Evolutionary conservation across 164 flowering plant species (phyloP).

Genomic region (Echeveria elegans): DNA sequence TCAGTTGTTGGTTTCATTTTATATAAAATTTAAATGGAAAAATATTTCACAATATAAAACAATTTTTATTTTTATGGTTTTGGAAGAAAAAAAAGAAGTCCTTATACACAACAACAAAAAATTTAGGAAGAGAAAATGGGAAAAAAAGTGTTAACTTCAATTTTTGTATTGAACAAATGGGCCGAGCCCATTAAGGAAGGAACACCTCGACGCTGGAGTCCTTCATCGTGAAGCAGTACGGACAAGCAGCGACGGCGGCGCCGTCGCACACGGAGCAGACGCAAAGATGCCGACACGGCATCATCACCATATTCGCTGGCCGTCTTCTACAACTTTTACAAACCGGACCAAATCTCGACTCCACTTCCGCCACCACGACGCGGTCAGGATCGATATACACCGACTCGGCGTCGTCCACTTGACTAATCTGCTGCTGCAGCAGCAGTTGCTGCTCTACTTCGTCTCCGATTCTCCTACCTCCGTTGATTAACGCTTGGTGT

Average conservation of each 20-base stretch:
- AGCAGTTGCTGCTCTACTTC: neutral
- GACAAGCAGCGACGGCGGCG: constrained; percentile 55
- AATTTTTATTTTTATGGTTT: too few species aligned
- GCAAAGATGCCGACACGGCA: constrained; percentile 58
- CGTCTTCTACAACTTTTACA: constrained; percentile 39
- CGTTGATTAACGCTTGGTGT: constrained; percentile 43
- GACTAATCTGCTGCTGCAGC: neutral
- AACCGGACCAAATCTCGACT: constrained; percentile 17
- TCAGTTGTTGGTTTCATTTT: too few species aligned
- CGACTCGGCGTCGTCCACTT: constrained; percentile 58
- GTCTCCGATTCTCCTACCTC: constrained; percentile 5
- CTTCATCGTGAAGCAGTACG: constrained; percentile 40
- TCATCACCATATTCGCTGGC: constrained; percentile 34
- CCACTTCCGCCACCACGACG: constrained; percentile 7
- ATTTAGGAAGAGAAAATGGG: too few species aligned
- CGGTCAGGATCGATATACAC: constrained; percentile 42
- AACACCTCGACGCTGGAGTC: constrained; percentile 59
- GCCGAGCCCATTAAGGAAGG: constrained; percentile 18
- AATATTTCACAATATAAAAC: too few species aligned
- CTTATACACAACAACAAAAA: too few species aligned
- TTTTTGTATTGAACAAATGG: neutral
- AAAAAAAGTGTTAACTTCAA: too few species aligned
- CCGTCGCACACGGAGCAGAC: constrained; percentile 47
- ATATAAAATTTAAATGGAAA: too few species aligned
- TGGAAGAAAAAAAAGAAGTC: too few species aligned